These are phyloP conservation scores for Dillenia turbinata DNA, from an alignment of 164 flowering plant genomes.

Conservation along the genomic window DNA sequence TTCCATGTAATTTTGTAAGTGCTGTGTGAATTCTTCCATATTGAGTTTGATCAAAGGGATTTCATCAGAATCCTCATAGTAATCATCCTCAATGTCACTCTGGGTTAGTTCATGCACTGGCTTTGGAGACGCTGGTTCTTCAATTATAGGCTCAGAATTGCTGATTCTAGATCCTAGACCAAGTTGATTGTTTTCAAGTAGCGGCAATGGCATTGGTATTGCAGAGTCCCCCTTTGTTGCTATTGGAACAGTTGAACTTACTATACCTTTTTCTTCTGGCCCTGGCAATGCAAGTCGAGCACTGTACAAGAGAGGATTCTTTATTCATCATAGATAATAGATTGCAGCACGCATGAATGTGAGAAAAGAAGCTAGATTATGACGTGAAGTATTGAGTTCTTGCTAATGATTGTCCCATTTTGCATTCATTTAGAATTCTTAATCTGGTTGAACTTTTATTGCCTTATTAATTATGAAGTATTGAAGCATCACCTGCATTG, in stretches of 20 bases:
- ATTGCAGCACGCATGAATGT: no score
- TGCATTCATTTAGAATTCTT: no score
- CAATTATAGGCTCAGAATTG: conserved; percentile 56
- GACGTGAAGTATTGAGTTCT: no score
- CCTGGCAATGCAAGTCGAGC: conserved; percentile 91
- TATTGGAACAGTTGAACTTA: conserved; percentile 32
- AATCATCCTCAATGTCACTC: conserved; percentile 66
- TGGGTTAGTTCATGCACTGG: conserved; percentile 44
- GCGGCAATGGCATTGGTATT: conserved; percentile 27
- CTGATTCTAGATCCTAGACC: conserved; percentile 9
- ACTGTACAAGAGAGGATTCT: conserved; percentile 36
- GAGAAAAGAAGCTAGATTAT: no score
- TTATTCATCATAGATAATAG: conserved; percentile 6
- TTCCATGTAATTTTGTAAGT: conserved; percentile 59
- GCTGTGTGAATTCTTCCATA: conserved; percentile 58
- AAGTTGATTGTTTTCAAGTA: conserved; percentile 16
- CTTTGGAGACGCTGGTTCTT: conserved; percentile 78
- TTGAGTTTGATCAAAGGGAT: conserved; percentile 85
- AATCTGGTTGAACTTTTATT: no score
- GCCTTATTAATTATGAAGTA: no score
- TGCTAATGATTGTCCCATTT: no score
- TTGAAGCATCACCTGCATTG: no score
- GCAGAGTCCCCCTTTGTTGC: conserved; percentile 20
- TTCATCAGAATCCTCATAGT: conserved; percentile 68
- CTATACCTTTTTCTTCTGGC: conserved; percentile 71